A percentile compares a stretch with the other conserved stretches of the same genome.
phyloP scores from a whole-genome alignment of 1,284 basidiomycete genomes.

The Leccinum griseonigrum region DNA sequence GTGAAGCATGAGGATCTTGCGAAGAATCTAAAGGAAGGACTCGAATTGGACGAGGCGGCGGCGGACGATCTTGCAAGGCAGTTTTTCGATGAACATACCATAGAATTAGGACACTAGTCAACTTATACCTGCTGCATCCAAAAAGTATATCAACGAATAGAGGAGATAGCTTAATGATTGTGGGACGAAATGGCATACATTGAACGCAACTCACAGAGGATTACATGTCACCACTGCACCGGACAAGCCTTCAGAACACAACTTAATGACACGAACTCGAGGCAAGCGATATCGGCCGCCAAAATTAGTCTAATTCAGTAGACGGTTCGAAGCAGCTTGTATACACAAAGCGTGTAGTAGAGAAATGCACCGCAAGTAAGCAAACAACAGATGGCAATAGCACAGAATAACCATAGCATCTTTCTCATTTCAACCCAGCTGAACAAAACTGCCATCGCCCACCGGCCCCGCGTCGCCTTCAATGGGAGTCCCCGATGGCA shows the following conservation, averaged over 20 bases:
- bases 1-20: conserved; percentile 15
- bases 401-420: conserved; percentile 28
- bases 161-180: background rate
- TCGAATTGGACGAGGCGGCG: conserved; percentile 7
- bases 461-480: conserved; percentile 46
- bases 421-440: conserved; percentile 32
- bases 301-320: conserved; percentile 12
- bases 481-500: conserved; percentile 38
- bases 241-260: background rate
- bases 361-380: conserved; percentile 6
- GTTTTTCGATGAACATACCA: conserved; percentile 15
- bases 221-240: background rate
- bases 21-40: conserved; percentile 14
- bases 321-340: conserved; percentile 8
- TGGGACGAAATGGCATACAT: background rate
- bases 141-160: background rate
- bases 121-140: background rate
- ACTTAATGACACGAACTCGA: background rate
- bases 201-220: background rate
- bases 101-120: conserved; percentile 6
- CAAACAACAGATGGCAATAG: conserved; percentile 23
- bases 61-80: conserved; percentile 7
- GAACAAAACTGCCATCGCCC: conserved; percentile 45
- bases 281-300: background rate
- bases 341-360: conserved; percentile 18